Evolutionary conservation across 306 rosid species (phyloP), one percentile per base, ranked within the genome.

Genomic region (Psophocarpus tetragonolobus): DNA sequence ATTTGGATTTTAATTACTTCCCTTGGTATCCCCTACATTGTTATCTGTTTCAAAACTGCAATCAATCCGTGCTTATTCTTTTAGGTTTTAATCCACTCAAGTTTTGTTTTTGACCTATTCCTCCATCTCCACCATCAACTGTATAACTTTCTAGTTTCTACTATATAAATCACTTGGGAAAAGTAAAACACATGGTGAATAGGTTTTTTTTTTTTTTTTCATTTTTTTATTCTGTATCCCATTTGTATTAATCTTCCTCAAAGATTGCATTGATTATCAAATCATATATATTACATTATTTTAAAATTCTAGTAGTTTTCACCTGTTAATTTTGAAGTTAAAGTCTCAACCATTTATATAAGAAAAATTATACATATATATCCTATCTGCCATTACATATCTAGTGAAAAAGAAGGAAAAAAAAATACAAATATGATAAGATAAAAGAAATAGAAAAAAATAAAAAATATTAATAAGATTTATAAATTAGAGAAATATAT

Each of bases 1-100:
- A 10, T 32, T 17, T 73, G 26, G 47, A 77, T 38, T 80, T 80
- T 74, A n/a, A 14, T 44, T 66, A 23, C 62, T 48, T 74, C 78
- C 80, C 71, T 70, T 27, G 4, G 29, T 54, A 18, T 29, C 78
- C 80, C 83, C 58, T 45, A 74, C 77, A 69, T 69, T 2, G n/a
- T 53, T n/a, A 68, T 44, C 1, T 36, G 3, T 17, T 73, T 68
- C 11, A 56, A 66, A 67, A 24, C 42, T 77, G 58, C 48, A 20
- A 32, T 76, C 35, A 71, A 63, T 51, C 62, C 45, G 11, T 39
- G 30, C 24, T 3, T 5, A n/a, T 35, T 35, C 69, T 76, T 32
- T 48, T 14, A 17, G 3, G 1, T 65, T 72, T 50, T 56, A 33
- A 72, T 50, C 47, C 11, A 9, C 45, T 70, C 0, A 8, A 42